These are phyloP conservation scores for Xylaria multiplex DNA, from an alignment of 2,329 filamentous ascomycete species.

Conservation along the genomic window DNA sequence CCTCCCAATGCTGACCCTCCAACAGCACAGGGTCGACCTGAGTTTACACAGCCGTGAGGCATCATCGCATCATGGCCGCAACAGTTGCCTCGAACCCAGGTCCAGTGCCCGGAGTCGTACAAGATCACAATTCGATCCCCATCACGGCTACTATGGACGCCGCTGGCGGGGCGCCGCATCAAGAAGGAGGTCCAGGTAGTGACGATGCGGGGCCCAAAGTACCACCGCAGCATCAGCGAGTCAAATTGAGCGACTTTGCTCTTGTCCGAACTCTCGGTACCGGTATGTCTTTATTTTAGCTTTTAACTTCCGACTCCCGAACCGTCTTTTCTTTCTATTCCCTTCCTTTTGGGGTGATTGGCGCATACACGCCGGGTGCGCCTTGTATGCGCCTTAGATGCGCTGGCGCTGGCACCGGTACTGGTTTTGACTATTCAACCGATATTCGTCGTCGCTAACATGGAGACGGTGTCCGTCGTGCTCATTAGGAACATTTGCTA, in stretches of 20 bases:
- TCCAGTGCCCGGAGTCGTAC: conserved; percentile 40
- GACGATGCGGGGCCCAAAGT: conserved; percentile 43
- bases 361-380: neutral
- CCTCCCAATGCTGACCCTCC: conserved; percentile 35
- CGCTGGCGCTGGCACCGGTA: conserved; percentile 1
- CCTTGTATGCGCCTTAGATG: neutral
- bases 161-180: conserved; percentile 36
- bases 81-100: conserved; percentile 47
- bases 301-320: neutral
- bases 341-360: neutral
- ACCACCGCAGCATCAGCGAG: conserved; percentile 49
- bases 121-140: conserved; percentile 41
- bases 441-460: conserved; percentile 17
- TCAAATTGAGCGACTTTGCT: conserved; percentile 70
- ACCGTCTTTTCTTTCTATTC: neutral
- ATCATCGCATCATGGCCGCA: conserved; percentile 46
- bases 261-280: conserved; percentile 81
- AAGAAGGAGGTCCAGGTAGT: conserved; percentile 27
- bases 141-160: conserved; percentile 38
- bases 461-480: conserved; percentile 12
- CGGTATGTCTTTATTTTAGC: conserved; percentile 57
- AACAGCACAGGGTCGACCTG: conserved; percentile 28
- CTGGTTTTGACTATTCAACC: neutral
- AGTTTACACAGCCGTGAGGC: conserved; percentile 26
- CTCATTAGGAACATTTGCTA: conserved; percentile 76